A percentile compares a stretch with the other conserved stretches of the same genome.
Conservation (phyloP, 2,329 filamentous ascomycete genomes). For the Curvularia verruculosa region DNA sequence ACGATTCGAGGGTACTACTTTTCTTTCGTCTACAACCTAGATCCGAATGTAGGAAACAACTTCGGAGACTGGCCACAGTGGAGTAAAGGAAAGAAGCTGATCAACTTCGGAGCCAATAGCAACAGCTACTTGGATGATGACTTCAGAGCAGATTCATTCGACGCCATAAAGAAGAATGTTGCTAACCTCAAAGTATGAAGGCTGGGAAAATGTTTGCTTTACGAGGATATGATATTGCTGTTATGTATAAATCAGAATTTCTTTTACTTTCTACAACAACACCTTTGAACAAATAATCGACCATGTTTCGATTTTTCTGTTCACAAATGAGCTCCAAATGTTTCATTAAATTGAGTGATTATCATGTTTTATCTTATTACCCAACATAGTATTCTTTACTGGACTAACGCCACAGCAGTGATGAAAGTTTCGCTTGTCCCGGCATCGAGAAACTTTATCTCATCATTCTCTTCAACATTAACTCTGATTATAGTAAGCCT, state of each 20-base stretch:
- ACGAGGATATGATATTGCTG: not conserved
- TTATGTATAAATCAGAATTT: not conserved
- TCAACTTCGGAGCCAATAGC: conserved; percentile 54
- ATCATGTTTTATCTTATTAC: not conserved
- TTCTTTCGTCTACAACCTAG: conserved; percentile 71
- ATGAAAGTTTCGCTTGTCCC: no score
- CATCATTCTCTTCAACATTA: not conserved
- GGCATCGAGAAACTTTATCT: not conserved
- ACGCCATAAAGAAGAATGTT: conserved; percentile 48
- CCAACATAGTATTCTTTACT: not conserved
- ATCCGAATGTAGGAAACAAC: conserved; percentile 66
- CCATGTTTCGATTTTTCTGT: not conserved
- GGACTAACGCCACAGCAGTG: not conserved
- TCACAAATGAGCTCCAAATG: not conserved
- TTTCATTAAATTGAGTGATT: not conserved
- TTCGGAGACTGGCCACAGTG: conserved; percentile 62
- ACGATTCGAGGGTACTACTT: conserved; percentile 73
- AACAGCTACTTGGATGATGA: conserved; percentile 54
- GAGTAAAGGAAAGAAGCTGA: conserved; percentile 57
- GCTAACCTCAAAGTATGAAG: conserved; percentile 20
- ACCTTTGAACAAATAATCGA: not conserved
- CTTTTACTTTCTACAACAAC: not conserved
- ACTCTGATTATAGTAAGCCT: not conserved
- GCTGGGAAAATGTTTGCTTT: not conserved
- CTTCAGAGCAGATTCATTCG: conserved; percentile 55